Base-by-base conservation (phyloP, 1,284 basidiomycete species). In the Heterobasidion occidentale region DNA sequence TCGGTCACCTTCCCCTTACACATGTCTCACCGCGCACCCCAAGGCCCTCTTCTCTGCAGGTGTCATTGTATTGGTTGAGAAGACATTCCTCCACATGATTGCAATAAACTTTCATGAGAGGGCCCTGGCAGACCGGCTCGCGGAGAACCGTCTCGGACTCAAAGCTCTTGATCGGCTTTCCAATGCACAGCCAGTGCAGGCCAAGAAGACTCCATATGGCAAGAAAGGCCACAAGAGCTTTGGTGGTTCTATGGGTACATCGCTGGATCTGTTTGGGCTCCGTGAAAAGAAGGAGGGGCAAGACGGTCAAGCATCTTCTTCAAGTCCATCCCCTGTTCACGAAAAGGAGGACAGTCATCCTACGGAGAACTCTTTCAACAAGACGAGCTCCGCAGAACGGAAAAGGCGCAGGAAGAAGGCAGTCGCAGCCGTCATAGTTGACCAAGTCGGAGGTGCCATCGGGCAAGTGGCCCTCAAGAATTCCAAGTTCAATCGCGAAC, bases 61-160 rank as follows among this genome's bases (percentile, higher is more conserved):
- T 2, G 67, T 88, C 20, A 76, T 90, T 49, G 67, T 90, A 8
- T 76, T 90, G 5, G 76, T 72, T 9, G 88, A 90, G 66, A 90
- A 90, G 64, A 67, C 87, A 46, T 83, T 86, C 66, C 68, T 90
- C 35, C 84, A 82, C 62, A 84, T 85, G 60, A 79, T 89, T 47
- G 86, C 87, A n/a, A 89, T 89, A 70, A 84, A 81, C 62, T 90
- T 90, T 65, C 88, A 90, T 66, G 75, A 81, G 61, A 85, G 80
- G 60, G 87, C 88, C 7, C 77, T 90, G 34, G 81, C 86, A 19
- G 88, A 90, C 55, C 82, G 87, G 51, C 70, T 90, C 19, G 73
- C 75, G 4, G 87, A 89, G 66, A 90, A 90, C 62, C 77, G 77
- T 34, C 70, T 86, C 38, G 88, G 83, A 14, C 72, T 90, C 35